Base-by-base conservation (phyloP, 345 rosid species). In the Acer campestre region DNA sequence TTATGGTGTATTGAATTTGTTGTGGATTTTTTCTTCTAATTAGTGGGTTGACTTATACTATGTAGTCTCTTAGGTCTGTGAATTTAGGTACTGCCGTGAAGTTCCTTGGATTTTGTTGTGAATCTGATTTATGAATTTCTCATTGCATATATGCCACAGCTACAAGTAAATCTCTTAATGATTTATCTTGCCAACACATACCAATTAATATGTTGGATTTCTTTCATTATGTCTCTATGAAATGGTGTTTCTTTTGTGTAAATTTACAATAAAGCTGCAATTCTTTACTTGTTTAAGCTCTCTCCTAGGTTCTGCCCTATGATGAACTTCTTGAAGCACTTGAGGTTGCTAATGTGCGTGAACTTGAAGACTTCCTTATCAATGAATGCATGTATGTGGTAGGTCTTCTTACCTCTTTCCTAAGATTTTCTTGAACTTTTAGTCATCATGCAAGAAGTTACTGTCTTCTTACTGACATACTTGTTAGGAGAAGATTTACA, bases 361-460 rank as follows among this genome's bases (percentile, higher is more conserved):
- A 83, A 72, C 88, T 86, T 70, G 88, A 86, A 78, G 88, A 83
- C 61, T 86, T 86, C 78, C 88, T 86, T 42, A 86, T 86, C 73
- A 83, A 81, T 42, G 86, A 83, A 67, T 83, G 88, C 83, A 86
- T 81, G 88, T 83, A 86, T 75, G 78, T 65, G 83, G 85, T 86
- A 77, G 25, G 88, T 79, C 38, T 56, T 49, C 46, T 63, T 74
- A 44, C 46, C 20, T 53, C 64, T 71, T 70, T 68, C 38, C 42
- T 17, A 17, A 27, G 46, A 6, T 74, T 46, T 46, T 10, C 56
- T 16, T 46, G 18, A 62, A 27, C 16, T 4, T 46, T 14, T 16
- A 61, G 68, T 61, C 16, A 44, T 16, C 75, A 48, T 49, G 46
- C n/a, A 76, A 74, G 51, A 63, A 81, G 68, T 23, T 35, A 22